These are phyloP conservation scores for Heliosperma pusillum DNA, from an alignment of 148 eudicot genomes.

Conservation along the genomic window DNA sequence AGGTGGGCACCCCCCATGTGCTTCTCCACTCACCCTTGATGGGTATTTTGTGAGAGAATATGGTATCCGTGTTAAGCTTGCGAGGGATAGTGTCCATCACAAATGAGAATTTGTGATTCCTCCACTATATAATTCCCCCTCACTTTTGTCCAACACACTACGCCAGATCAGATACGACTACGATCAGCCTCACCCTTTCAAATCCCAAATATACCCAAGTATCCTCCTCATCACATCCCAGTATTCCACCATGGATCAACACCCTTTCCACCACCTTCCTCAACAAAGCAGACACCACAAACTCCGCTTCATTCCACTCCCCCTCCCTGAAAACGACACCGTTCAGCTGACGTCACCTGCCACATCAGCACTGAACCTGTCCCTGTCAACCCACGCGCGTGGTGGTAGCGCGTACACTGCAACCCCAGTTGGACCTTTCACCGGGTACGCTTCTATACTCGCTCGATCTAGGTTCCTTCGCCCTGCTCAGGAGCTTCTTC, in stretches of 20 bases:
- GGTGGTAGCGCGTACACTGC: conserved; percentile 3
- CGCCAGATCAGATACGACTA: not conserved
- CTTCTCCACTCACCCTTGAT: too few relatives aligned
- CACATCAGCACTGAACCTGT: conserved; percentile 16
- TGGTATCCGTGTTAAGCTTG: too few relatives aligned
- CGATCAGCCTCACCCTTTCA: not conserved
- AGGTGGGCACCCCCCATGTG: too few relatives aligned
- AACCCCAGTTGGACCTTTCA: conserved; percentile 42
- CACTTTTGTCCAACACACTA: not conserved
- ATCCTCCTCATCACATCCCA: not conserved
- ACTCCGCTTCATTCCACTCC: conserved; percentile 33
- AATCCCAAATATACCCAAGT: not conserved
- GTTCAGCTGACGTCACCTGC: conserved; percentile 1
- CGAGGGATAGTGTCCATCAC: too few relatives aligned
- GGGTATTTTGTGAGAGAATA: too few relatives aligned
- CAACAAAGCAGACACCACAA: conserved; percentile 41
- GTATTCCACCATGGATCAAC: conserved; percentile 21
- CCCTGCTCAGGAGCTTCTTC: conserved; percentile 42
- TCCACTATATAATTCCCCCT: not conserved
- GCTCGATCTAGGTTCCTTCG: conserved; percentile 41
- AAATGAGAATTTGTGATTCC: too few relatives aligned
- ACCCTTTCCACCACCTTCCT: conserved; percentile 35
- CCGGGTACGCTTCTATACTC: conserved; percentile 45
- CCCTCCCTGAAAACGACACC: not conserved
- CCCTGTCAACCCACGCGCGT: conserved; percentile 33